phyloP scores from a whole-genome alignment of 176 grass and related monocot genomes.

The Juncus effusus region DNA sequence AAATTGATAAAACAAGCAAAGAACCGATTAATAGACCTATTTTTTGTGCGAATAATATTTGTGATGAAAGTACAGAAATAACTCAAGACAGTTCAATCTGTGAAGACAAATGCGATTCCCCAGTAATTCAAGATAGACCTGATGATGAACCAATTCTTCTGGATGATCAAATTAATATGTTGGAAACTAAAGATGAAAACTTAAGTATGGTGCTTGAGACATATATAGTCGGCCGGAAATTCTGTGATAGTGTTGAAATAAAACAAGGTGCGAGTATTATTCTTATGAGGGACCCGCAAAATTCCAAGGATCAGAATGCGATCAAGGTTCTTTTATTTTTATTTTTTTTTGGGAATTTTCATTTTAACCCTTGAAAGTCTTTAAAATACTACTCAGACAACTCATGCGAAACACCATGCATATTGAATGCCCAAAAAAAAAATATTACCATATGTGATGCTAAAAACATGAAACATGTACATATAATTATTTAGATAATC shows the following conservation, averaged over 20 bases:
- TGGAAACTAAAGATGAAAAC: constrained; percentile 21
- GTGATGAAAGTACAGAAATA: constrained; percentile 12
- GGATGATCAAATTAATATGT: constrained; percentile 13
- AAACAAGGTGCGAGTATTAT: constrained; percentile 44
- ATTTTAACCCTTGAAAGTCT: too few relatives aligned
- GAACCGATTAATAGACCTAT: constrained; percentile 5
- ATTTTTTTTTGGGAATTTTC: not conserved
- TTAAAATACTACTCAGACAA: too few relatives aligned
- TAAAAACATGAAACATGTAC: too few relatives aligned
- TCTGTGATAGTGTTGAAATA: constrained; percentile 54
- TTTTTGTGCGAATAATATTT: constrained; percentile 10
- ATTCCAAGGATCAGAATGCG: constrained; percentile 68
- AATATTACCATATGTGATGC: too few relatives aligned
- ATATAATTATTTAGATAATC: too few relatives aligned
- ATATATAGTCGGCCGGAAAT: constrained; percentile 71
- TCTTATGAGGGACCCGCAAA: constrained; percentile 56
- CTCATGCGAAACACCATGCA: too few relatives aligned
- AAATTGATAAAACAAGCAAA: constrained; percentile 2
- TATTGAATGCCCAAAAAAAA: too few relatives aligned
- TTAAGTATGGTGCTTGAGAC: constrained; percentile 41
- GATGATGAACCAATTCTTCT: constrained; percentile 12
- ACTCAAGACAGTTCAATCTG: constrained; percentile 16
- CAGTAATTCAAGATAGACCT: constrained; percentile 18
- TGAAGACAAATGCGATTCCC: constrained; percentile 26
- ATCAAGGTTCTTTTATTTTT: constrained; percentile 57